Conservation (phyloP, 495 filamentous ascomycete species). For the Ascobolus immersus region DNA sequence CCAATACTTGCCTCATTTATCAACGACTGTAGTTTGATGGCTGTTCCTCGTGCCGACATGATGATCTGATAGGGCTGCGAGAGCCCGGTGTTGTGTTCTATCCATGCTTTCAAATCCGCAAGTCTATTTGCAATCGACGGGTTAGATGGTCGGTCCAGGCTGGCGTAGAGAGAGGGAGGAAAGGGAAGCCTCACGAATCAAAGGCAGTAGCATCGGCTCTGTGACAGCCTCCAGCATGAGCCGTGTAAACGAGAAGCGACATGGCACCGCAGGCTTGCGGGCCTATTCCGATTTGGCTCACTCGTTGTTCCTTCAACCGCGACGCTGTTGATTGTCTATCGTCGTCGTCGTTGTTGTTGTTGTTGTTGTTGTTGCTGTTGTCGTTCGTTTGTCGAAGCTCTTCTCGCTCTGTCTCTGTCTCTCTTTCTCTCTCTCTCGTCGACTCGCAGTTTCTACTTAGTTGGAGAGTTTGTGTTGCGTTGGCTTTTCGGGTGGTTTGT, state of each 20-base stretch:
- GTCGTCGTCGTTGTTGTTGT: not conserved
- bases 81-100: slow-evolving; percentile 31
- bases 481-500: too few relatives aligned
- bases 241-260: slow-evolving; percentile 42
- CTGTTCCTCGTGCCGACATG: slow-evolving; percentile 43
- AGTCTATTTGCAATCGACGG: slow-evolving; percentile 20
- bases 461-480: too few relatives aligned
- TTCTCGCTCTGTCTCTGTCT: not conserved
- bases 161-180: not conserved
- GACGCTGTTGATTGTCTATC: too few relatives aligned
- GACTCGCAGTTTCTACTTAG: too few relatives aligned
- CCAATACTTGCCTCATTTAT: slow-evolving; percentile 30
- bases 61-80: slow-evolving; percentile 36
- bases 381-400: not conserved
- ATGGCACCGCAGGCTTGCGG: slow-evolving; percentile 18
- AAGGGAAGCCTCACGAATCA: slow-evolving; percentile 26
- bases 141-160: slow-evolving; percentile 4
- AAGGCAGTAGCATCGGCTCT: slow-evolving; percentile 32
- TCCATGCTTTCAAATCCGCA: slow-evolving; percentile 42
- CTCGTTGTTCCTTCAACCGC: not conserved
- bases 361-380: slow-evolving; percentile 1
- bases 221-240: slow-evolving; percentile 41
- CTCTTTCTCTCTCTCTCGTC: too few relatives aligned
- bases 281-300: not conserved
- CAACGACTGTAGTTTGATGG: slow-evolving; percentile 39